Base-by-base conservation (phyloP, 805 yeast genomes). In the Cyberlindnera japonica region DNA sequence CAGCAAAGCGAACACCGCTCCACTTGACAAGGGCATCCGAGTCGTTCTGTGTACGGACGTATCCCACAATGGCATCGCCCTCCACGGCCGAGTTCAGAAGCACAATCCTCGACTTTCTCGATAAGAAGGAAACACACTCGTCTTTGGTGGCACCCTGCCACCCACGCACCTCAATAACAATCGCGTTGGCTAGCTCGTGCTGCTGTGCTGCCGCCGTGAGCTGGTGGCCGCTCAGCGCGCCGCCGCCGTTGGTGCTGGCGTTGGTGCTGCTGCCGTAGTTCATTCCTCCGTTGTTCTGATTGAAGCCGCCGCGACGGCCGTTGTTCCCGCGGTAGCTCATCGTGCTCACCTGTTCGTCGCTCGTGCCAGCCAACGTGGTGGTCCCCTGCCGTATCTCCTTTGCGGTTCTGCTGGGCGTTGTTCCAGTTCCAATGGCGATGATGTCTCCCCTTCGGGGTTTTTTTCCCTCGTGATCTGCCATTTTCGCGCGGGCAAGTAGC, bases 1-100 rank as follows among this genome's bases (percentile, higher is more conserved):
- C 91, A 1, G 95, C 95, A 67, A 87, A 89, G 44, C 80, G 69
- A 37, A 83, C 79, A n/a, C 96, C 96, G 30, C 74, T 69, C 75
- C 83, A 81, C 44, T 72, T 75, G 30, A 66, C 58, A 35, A 88
- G 63, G 6, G 68, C 72, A 16, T 74, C 69, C 0, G 88, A 88
- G 15, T 85, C 87, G 19, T 63, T 62, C 22, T 68, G 65, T 4
- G 61, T 62, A 28, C 66, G 65, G 13, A 85, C 90, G 14, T 67
- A 68, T 0, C 84, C 95, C 29, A 71, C 68, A 16, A 88, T 61
- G 2, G 73, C 66, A 4, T 78, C 77, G 9, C 78, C 76, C 41
- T 79, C 79, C 6, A 78, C 74, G 3, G 59, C 51, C 10, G 79
- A 67, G 55, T 82, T 75, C 37, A 62, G 59, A 11, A 90, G 67